Evolutionary conservation across 1,284 basidiomycete species (phyloP).

Genomic region (Ganoderma sp.): DNA sequence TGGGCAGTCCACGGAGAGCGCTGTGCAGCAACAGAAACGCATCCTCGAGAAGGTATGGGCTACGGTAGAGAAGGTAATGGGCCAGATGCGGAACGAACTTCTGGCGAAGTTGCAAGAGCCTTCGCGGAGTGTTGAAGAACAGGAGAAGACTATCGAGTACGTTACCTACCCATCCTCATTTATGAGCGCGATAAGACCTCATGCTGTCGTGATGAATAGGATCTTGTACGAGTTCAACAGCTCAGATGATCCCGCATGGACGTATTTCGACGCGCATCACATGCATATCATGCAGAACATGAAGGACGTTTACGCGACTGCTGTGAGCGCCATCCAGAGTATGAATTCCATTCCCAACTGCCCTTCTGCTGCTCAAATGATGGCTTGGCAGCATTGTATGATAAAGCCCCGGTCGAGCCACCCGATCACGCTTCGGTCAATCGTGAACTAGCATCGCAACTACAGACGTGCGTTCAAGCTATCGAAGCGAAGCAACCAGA

Average conservation of each 20-base stretch:
- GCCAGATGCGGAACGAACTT: slow-evolving; percentile 86
- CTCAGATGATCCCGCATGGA: slow-evolving; percentile 90
- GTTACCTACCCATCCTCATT: not conserved
- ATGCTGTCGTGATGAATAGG: slow-evolving; percentile 48
- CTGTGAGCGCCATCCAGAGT: slow-evolving; percentile 65
- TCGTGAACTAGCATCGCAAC: slow-evolving; percentile 54
- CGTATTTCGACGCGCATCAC: slow-evolving; percentile 94
- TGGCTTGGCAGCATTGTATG: slow-evolving; percentile 48
- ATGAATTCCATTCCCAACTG: slow-evolving; percentile 26
- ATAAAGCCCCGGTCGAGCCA: slow-evolving; percentile 46
- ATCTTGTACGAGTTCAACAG: slow-evolving; percentile 84
- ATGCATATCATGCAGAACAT: slow-evolving; percentile 83
- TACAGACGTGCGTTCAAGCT: slow-evolving; percentile 61
- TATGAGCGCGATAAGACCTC: not conserved
- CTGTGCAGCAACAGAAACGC: slow-evolving; percentile 83
- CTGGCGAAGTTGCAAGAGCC: slow-evolving; percentile 81
- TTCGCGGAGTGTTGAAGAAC: slow-evolving; percentile 84
- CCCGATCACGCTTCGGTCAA: slow-evolving; percentile 48
- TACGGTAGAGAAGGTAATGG: slow-evolving; percentile 94
- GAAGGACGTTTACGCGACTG: slow-evolving; percentile 67
- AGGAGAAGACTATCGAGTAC: slow-evolving; percentile 96
- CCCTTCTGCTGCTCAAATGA: too few species aligned
- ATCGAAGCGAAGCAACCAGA: slow-evolving; percentile 73
- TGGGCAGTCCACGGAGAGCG: slow-evolving; percentile 53
- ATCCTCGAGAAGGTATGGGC: slow-evolving; percentile 97